phyloP scores from a whole-genome alignment of 495 filamentous ascomycete species.

The Astrothelium subdiscretum region DNA sequence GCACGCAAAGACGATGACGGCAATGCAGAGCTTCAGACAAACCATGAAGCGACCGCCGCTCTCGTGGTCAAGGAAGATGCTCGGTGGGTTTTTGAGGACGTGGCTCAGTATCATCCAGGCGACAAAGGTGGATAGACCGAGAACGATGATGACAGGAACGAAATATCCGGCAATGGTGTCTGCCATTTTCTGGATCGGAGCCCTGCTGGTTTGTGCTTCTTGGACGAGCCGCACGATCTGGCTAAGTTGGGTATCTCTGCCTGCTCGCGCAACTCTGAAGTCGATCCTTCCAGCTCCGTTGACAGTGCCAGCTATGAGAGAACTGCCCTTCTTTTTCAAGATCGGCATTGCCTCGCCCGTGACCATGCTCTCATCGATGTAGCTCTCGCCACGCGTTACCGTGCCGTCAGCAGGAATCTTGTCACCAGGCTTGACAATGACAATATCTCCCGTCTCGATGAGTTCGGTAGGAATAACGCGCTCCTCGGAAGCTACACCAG shows the following conservation, averaged over 20 bases:
- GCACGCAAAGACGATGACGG: conserved; percentile 96
- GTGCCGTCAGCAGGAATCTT: conserved; percentile 92
- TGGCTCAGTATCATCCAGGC: conserved; percentile 95
- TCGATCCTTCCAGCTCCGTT: conserved; percentile 87
- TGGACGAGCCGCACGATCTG: conserved; percentile 97
- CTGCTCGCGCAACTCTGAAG: conserved; percentile 85
- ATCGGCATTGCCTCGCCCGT: conserved; percentile 94
- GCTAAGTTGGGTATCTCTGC: conserved; percentile 89
- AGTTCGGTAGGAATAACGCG: conserved; percentile 84
- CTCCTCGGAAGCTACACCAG: conserved; percentile 58
- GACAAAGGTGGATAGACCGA: conserved; percentile 77
- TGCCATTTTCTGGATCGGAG: conserved; percentile 89
- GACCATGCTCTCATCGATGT: conserved; percentile 97
- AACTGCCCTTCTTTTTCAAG: conserved; percentile 66
- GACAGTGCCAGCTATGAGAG: conserved; percentile 89
- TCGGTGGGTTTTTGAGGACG: conserved; percentile 64
- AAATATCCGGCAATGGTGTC: conserved; percentile 91
- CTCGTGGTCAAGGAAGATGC: conserved; percentile 68
- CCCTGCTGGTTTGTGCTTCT: conserved; percentile 86
- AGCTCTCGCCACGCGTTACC: conserved; percentile 79
- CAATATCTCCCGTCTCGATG: conserved; percentile 86
- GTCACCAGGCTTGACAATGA: conserved; percentile 86
- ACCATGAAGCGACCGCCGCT: conserved; percentile 90
- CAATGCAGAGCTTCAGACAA: conserved; percentile 94
- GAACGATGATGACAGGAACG: conserved; percentile 73